Base-by-base conservation (phyloP, 2,329 filamentous ascomycete species). In the Alternaria metachromatica region DNA sequence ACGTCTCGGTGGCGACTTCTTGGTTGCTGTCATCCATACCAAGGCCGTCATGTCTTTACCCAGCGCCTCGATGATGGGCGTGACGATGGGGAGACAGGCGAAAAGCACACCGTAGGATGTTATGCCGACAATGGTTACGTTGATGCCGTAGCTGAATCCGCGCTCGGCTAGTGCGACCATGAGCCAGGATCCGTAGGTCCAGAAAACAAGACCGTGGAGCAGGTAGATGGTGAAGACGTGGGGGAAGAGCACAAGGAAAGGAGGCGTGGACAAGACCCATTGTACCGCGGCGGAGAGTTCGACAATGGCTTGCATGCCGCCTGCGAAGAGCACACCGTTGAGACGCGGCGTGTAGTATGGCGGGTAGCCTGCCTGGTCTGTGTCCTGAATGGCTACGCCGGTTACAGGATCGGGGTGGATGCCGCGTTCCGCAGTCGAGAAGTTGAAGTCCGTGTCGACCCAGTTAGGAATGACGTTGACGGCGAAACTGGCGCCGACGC, bases 191-290 rank as follows among this genome's bases (percentile, higher is more conserved):
- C 80, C 80, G 64, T 79, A 78, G 50, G 68, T 76, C 80, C 80
- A 82, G 82, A 87, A 76, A 71, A 86, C 62, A 71, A 85, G 56
- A 41, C 83, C 83, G 66, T 85, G 83, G 53, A 84, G 76, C 8
- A 85, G 79, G 66, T 85, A 85, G 58, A 85, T 82, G 41, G 82
- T 84, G 71, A 84, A 84, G 66, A 84, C 82, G 68, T 85, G 83
- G 6, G 83, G 83, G 70, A 84, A 84, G 18, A 84, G 70, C 48
- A 78, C 73, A 6, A 82, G 77, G 26, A 84, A 74, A 21, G 80
- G 51, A 21, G 76, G 79, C 5, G 77, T 72, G 4, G 80, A 82
- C 3, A 85, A 73, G 10, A 82, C 63, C 68, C 78, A 81, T 66
- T 85, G 83, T 2, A 82, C 65, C 41, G 72, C 60, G 23, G 76